Percentiles rank a stretch among this genome's conserved stretches.
Conservation (phyloP, 805 yeast species). For the Yarrowia deformans region DNA sequence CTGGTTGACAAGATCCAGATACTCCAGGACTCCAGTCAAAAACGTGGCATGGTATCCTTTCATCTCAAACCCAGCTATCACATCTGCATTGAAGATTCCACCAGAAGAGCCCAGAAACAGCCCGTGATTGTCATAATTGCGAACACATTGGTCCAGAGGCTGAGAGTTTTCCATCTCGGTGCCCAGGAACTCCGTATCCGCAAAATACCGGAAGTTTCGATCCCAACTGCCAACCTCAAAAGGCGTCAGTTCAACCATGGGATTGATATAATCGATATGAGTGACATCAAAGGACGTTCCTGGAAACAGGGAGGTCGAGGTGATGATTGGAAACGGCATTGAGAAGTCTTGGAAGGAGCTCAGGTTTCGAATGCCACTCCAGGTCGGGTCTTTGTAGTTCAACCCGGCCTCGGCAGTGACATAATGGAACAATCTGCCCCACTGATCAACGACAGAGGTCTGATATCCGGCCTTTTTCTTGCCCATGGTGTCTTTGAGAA, state of each 20-base stretch:
- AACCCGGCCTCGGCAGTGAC: slow-evolving; percentile 59
- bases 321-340: slow-evolving; percentile 14
- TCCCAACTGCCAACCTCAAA: slow-evolving; percentile 83
- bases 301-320: slow-evolving; percentile 4
- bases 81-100: slow-evolving; percentile 4
- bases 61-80: slow-evolving; percentile 3
- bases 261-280: slow-evolving; percentile 63
- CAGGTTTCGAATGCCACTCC: slow-evolving; percentile 59
- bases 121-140: slow-evolving; percentile 9
- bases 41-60: background rate
- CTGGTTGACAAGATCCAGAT: background rate
- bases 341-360: background rate
- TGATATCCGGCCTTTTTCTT: slow-evolving; percentile 3
- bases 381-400: slow-evolving; percentile 64
- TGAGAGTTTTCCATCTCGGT: background rate
- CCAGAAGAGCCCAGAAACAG: slow-evolving; percentile 5
- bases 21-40: background rate
- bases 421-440: slow-evolving; percentile 17
- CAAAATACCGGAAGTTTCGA: slow-evolving; percentile 65
- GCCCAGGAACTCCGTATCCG: slow-evolving; percentile 59
- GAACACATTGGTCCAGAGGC: background rate
- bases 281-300: slow-evolving; percentile 63
- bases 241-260: slow-evolving; percentile 58
- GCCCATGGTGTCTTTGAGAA: slow-evolving; percentile 59
- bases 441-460: slow-evolving; percentile 2